Percentiles rank a stretch among this genome's conserved stretches.
Conservation (phyloP, 805 yeast species). For the Hanseniaspora hatyaiensis region DNA sequence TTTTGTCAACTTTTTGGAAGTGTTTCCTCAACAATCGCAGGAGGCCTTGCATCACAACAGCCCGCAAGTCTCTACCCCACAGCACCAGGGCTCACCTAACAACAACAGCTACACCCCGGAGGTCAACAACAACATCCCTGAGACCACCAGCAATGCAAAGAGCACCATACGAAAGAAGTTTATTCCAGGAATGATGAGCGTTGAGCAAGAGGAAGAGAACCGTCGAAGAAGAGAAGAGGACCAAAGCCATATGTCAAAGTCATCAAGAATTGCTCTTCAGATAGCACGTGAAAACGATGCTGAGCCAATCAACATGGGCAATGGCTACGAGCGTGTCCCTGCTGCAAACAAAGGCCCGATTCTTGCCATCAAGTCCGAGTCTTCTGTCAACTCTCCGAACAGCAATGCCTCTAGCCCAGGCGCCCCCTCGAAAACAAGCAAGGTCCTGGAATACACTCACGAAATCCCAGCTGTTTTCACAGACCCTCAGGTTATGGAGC, state of each 20-base stretch:
- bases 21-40: slow-evolving; percentile 30
- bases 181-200: slow-evolving; percentile 10
- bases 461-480: slow-evolving; percentile 75
- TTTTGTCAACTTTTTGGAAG: slow-evolving; percentile 82
- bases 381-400: slow-evolving; percentile 13
- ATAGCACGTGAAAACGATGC: slow-evolving; percentile 29
- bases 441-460: slow-evolving; percentile 37
- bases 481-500: slow-evolving; percentile 80
- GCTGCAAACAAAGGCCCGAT: slow-evolving; percentile 36
- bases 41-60: slow-evolving; percentile 25
- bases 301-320: slow-evolving; percentile 58
- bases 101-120: slow-evolving; percentile 24
- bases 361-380: neutral
- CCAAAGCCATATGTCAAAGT: slow-evolving; percentile 32
- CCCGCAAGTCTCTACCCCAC: slow-evolving; percentile 28
- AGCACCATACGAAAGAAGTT: neutral
- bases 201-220: slow-evolving; percentile 16
- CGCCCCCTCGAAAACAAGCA: slow-evolving; percentile 18
- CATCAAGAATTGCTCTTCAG: slow-evolving; percentile 48
- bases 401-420: slow-evolving; percentile 17
- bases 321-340: slow-evolving; percentile 66
- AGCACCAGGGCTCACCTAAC: slow-evolving; percentile 18
- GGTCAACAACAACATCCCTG: neutral
- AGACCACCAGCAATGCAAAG: slow-evolving; percentile 2
- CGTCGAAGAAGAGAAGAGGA: slow-evolving; percentile 13